Base-by-base conservation (phyloP, 2,329 filamentous ascomycete species). In the Alternaria sp. region DNA sequence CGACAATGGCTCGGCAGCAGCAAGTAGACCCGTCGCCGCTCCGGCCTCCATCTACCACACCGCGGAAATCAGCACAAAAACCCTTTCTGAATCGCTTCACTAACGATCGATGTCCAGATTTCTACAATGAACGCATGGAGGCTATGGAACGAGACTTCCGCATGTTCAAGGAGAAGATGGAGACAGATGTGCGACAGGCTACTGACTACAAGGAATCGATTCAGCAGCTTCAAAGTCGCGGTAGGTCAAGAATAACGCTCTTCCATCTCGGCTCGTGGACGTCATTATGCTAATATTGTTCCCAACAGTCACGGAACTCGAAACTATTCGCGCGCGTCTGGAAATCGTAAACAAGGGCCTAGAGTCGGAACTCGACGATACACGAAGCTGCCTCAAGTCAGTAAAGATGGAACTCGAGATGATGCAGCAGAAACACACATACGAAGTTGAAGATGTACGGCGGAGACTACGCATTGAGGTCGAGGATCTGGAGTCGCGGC, bases 121-220 rank as follows among this genome's bases (percentile, higher is more conserved):
- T 90, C 86, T 93, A 97, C 76, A 90, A 93, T 70, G 87, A 87
- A 63, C 88, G 90, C 66, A 86, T 97, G 68, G 89, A 89, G 64
- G 86, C 89, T 61, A 90, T 97, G 80, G 92, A 97, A 53, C 73
- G 71, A 83, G 84, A 94, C 71, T 93, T 93, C 74, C 85, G 86
- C 49, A 83, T 86, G 60, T 84, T 98, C 63, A 90, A 90, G 72
- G 85, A 90, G 59, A 89, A 91, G 65, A 88, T 97, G 74, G 88
- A 88, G 60, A 85, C 85, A 32, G 89, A 91, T 22, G 85, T 90
- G 11, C 86, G 85, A 41, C 89, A 92, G 56, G 89, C 87, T 69
- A 89, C 86, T 58, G 86, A 84, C 5, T 83, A 93, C 62, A 92
- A 94, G 69, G 90, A 95, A 64, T 87, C 89, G 0, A 84, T 96